These are phyloP conservation scores for Hortiboletus flavorubellus DNA, from an alignment of 768 basidiomycete genomes.

Conservation along the genomic window DNA sequence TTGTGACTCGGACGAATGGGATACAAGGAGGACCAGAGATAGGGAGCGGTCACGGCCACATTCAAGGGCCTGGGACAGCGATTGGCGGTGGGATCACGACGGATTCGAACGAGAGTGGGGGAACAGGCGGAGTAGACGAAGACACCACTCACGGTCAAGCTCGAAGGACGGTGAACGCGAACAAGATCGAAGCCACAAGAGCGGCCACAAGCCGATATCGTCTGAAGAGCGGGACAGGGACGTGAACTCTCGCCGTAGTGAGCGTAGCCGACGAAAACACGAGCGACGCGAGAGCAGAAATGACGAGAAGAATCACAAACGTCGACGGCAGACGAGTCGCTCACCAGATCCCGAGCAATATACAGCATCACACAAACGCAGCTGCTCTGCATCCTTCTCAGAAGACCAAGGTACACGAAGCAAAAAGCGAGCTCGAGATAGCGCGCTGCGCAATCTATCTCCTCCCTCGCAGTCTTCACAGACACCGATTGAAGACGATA, in stretches of 20 bases:
- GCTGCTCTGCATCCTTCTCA: slow-evolving; percentile 11
- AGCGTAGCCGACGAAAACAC: slow-evolving; percentile 24
- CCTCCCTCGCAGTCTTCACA: slow-evolving; percentile 31
- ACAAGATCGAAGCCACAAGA: slow-evolving; percentile 21
- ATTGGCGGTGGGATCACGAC: slow-evolving; percentile 46
- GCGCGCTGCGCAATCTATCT: slow-evolving; percentile 6
- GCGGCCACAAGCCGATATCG: slow-evolving; percentile 20
- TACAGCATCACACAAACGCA: slow-evolving; percentile 11
- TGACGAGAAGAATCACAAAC: slow-evolving; percentile 15
- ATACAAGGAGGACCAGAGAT: slow-evolving; percentile 36
- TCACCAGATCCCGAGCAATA: slow-evolving; percentile 11
- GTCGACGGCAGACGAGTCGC: slow-evolving; percentile 20
- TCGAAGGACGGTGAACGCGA: slow-evolving; percentile 22
- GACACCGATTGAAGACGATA: slow-evolving; percentile 23
- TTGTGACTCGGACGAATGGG: slow-evolving; percentile 29
- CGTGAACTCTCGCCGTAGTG: slow-evolving; percentile 10
- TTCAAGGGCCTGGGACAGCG: slow-evolving; percentile 40
- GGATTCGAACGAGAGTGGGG: slow-evolving; percentile 20
- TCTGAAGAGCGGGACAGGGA: slow-evolving; percentile 14
- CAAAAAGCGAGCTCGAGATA: slow-evolving; percentile 4
- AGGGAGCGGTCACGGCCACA: slow-evolving; percentile 45
- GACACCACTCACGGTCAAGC: slow-evolving; percentile 30
- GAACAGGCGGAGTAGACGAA: slow-evolving; percentile 20
- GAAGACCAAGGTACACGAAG: slow-evolving; percentile 10
- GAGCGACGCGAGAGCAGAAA: slow-evolving; percentile 23